A percentile compares a stretch with the other conserved stretches of the same genome.
Evolutionary conservation across 2,329 filamentous ascomycete species (phyloP).

Genomic region (Madurella fahalii): DNA sequence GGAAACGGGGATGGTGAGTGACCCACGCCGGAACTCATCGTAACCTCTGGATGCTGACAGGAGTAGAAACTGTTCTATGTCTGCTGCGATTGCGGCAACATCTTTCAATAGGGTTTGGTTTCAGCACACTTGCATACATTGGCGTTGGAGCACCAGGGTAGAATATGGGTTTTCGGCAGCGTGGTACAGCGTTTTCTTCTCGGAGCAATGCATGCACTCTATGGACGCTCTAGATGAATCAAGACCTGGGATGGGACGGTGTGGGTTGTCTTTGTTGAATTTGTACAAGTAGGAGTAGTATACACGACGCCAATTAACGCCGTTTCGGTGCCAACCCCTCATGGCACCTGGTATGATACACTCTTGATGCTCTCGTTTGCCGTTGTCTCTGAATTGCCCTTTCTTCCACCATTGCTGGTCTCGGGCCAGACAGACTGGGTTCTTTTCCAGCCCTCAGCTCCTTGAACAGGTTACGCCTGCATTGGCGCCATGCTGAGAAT

Average conservation of each 20-base stretch:
- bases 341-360: background rate
- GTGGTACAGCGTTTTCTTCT: constrained; percentile 7
- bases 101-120: constrained; percentile 55
- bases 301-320: constrained; percentile 20
- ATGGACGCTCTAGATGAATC: background rate
- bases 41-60: constrained; percentile 24
- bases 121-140: constrained; percentile 14
- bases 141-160: constrained; percentile 12
- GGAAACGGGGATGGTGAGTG: constrained; percentile 93
- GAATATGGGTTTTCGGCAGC: constrained; percentile 2
- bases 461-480: constrained; percentile 36
- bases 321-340: constrained; percentile 7
- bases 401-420: background rate
- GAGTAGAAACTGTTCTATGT: constrained; percentile 85
- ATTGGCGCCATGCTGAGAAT: constrained; percentile 89
- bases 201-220: constrained; percentile 6
- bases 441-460: background rate
- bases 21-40: background rate
- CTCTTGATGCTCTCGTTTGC: background rate
- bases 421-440: background rate
- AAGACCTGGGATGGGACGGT: background rate
- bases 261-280: constrained; percentile 8
- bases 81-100: constrained; percentile 88
- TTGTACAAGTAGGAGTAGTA: constrained; percentile 22
- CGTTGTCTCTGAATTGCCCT: background rate